Base-by-base conservation (phyloP, 2,329 filamentous ascomycete species). In the Fusarium sp. region DNA sequence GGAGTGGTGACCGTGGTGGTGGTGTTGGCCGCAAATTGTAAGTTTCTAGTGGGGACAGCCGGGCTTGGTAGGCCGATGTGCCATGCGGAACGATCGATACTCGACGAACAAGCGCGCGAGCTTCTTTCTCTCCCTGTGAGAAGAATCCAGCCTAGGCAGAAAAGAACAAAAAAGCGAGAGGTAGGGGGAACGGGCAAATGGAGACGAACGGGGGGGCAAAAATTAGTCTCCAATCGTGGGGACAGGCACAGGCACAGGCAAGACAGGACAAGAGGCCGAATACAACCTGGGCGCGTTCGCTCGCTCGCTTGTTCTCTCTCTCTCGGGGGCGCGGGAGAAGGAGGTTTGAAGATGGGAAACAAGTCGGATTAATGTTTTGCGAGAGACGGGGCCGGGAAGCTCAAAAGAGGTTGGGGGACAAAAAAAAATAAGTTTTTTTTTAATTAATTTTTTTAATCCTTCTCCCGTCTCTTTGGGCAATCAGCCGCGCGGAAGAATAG, bases 1-100 rank as follows among this genome's bases (percentile, higher is more conserved):
- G 69, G 58, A 68, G 69, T 72, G 71, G 69, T 74, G 72, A 65
- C 67, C 67, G 72, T 69, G 62, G 69, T 68, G 71, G 71, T 70
- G 65, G 65, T 70, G 67, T 55, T 73, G 68, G 67, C 62, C 64
- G 64, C 67, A 66, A 70, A 70, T 71, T 71, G 61, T 60, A 68
- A 70, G 58, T 60, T 68, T 70, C 51, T 71, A 68, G 68, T 70
- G 68, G 68, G 65, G 68, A 68, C 68, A 64, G 58, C 61, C 64
- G 58, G 67, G 65, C 68, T 71, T 70, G 61, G 68, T 71, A 68
- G 64, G 67, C 68, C 46, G 68, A 54, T 68, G 40, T 25, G 42
- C 64, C 61, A 70, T 70, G 67, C 67, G 67, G 67, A 55, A 70
- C 67, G 67, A 70, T 69, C 63, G 67, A 70, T 70, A 70, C 67